Evolutionary conservation across 1,139 yeast genomes (phyloP), one percentile per base, ranked within the genome.

Genomic region (Zygoascus hellenicus): DNA sequence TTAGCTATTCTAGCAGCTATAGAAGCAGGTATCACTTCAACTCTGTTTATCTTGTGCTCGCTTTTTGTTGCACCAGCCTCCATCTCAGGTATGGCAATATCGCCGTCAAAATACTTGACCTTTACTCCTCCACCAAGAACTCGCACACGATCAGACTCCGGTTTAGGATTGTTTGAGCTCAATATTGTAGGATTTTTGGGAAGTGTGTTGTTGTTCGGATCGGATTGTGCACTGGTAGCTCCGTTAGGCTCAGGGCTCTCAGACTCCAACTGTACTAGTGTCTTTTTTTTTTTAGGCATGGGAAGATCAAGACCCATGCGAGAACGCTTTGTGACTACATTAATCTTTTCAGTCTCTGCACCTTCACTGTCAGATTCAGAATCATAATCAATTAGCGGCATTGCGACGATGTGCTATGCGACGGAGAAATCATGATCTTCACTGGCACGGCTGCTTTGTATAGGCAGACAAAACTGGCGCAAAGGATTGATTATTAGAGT

Each of bases 1-100:
- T 58, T 59, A n/a, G 59, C 61, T 19, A 43, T 48, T n/a, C 60
- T 45, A 2, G 62, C 62, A n/a, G 58, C 53, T 5, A 58, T 59
- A 7, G 61, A 48, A 1, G 62, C 62, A 13, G 63, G 62, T 2
- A 59, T 51, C 7, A 59, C 47, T 36, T 50, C 45, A 42, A 47
- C 43, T 10, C 48, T 44, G 29, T 47, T 42, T 14, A 39, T 38
- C 16, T 40, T 42, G 3, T 40, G 30, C 4, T 13, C 45, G 16
- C 15, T 15, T 14, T 32, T 13, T 14, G 38, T 32, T 9, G 46
- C 29, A 5, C 46, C 9, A 10, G 15, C 34, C 10, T 31, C 30
- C 11, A 36, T 43, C 29, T 13, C 15, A 2, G 55, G 52, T 28
- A 53, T 38, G 0, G 35, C 37, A 26, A 59, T 45, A 30, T 59